Evolutionary conservation across 352 stramenopile species (phyloP).

Genomic region (Phytophthora aleatoria): DNA sequence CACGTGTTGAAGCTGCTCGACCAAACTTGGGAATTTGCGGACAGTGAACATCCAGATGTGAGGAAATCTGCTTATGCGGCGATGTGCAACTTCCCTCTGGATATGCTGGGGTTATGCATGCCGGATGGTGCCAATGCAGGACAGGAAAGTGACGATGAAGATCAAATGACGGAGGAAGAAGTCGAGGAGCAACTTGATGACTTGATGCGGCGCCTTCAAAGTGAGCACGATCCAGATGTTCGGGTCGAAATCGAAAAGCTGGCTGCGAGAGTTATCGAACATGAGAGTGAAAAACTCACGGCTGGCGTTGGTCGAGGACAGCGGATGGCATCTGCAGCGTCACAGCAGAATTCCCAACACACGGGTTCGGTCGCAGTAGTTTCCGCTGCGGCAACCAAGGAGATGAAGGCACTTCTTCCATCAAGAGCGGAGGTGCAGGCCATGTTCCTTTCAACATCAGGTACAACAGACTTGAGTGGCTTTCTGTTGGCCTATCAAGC

Average conservation of each 20-base stretch:
- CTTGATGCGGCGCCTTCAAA: slow-evolving; percentile 42
- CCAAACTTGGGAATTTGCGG: slow-evolving; percentile 57
- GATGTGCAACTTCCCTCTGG: slow-evolving; percentile 51
- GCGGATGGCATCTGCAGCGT: slow-evolving; percentile 37
- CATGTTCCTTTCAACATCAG: slow-evolving; percentile 13
- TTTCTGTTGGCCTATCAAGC: slow-evolving; percentile 53
- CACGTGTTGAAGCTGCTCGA: slow-evolving; percentile 48
- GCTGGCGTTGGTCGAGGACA: slow-evolving; percentile 44
- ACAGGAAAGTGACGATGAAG: slow-evolving; percentile 30
- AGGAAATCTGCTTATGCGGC: slow-evolving; percentile 47
- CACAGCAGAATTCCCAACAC: slow-evolving; percentile 12
- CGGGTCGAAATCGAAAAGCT: slow-evolving; percentile 47
- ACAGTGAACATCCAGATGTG: slow-evolving; percentile 40
- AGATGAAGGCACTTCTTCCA: slow-evolving; percentile 55
- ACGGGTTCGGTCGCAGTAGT: slow-evolving; percentile 26
- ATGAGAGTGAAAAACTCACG: slow-evolving; percentile 45
- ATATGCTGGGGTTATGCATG: slow-evolving; percentile 48
- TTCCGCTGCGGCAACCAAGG: slow-evolving; percentile 63
- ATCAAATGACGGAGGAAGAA: slow-evolving; percentile 47
- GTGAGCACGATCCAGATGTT: slow-evolving; percentile 41
- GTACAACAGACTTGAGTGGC: slow-evolving; percentile 34
- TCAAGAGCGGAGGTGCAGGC: slow-evolving; percentile 30
- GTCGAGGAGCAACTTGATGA: slow-evolving; percentile 54
- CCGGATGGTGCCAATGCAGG: not conserved
- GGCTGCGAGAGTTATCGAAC: slow-evolving; percentile 42